A percentile compares a stretch with the other conserved stretches of the same genome.
Evolutionary conservation across 2,329 filamentous ascomycete species (phyloP).

Genomic region (Colletotrichum liriopes): DNA sequence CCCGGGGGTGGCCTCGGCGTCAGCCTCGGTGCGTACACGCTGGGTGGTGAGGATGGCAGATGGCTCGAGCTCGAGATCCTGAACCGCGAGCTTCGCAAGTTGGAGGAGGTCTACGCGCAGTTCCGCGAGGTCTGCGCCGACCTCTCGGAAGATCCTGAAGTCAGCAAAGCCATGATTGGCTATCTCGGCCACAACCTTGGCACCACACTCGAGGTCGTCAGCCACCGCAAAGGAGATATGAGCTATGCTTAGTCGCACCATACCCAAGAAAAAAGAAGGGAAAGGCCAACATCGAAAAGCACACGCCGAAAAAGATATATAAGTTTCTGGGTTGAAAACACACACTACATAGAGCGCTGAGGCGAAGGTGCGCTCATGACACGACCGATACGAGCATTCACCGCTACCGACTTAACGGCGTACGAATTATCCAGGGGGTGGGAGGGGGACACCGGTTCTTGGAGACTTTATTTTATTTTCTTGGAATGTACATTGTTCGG

Average conservation of each 20-base stretch:
- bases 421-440: background rate
- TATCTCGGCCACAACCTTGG: conserved; percentile 62
- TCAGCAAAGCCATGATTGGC: conserved; percentile 62
- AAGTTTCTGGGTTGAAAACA: background rate
- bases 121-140: conserved; percentile 61
- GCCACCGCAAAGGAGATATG: conserved; percentile 54
- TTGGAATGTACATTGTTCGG: background rate
- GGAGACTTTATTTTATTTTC: background rate
- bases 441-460: background rate
- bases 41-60: conserved; percentile 61
- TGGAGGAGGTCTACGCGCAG: conserved; percentile 62
- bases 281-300: background rate
- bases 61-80: conserved; percentile 66
- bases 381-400: conserved; percentile 40
- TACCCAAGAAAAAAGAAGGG: background rate
- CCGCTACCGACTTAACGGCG: conserved; percentile 6
- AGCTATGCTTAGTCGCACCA: conserved; percentile 45
- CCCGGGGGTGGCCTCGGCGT: conserved; percentile 52
- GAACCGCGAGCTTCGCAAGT: conserved; percentile 62
- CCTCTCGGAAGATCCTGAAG: conserved; percentile 58
- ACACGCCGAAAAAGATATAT: background rate
- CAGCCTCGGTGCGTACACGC: conserved; percentile 61
- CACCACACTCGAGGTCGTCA: conserved; percentile 59
- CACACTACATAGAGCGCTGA: conserved; percentile 7
- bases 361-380: conserved; percentile 5